Conservation (phyloP, 257 asterid species). For the Craterostigma plantagineum region DNA sequence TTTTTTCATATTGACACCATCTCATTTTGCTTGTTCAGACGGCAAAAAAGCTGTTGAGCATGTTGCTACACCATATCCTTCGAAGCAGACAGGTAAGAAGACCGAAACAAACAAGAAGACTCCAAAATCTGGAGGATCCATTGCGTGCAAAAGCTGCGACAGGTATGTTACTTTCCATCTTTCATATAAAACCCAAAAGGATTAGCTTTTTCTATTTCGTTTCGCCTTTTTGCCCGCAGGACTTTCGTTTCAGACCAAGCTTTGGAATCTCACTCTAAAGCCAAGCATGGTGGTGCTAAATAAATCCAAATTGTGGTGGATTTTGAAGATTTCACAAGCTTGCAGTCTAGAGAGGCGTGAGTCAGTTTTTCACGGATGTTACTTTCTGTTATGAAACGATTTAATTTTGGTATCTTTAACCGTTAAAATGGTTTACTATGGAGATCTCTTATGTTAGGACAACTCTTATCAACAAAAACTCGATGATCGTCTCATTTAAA, state of each 20-base stretch:
- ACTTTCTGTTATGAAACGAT: no score
- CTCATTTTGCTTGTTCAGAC: slow-evolving; percentile 13
- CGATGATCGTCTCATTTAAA: no score
- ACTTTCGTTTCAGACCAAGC: slow-evolving; percentile 31
- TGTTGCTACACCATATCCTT: slow-evolving; percentile 59
- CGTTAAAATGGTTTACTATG: no score
- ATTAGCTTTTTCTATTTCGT: not conserved
- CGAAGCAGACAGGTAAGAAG: slow-evolving; percentile 31
- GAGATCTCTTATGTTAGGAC: no score
- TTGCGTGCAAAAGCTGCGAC: slow-evolving; percentile 40
- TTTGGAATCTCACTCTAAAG: slow-evolving; percentile 50
- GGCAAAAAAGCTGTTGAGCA: slow-evolving; percentile 36
- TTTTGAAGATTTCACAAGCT: no score
- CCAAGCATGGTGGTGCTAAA: slow-evolving; percentile 23
- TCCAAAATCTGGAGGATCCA: slow-evolving; percentile 33
- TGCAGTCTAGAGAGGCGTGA: no score
- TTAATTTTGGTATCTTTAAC: no score
- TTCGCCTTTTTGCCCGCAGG: slow-evolving; percentile 17
- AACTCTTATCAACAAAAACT: no score
- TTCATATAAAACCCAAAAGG: not conserved
- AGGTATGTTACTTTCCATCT: slow-evolving; percentile 13
- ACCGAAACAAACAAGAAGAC: slow-evolving; percentile 40
- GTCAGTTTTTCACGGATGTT: no score
- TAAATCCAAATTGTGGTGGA: no score
- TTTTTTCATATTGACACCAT: no score